Conservation (phyloP, 805 yeast species). For the Kodamaea restingae region DNA sequence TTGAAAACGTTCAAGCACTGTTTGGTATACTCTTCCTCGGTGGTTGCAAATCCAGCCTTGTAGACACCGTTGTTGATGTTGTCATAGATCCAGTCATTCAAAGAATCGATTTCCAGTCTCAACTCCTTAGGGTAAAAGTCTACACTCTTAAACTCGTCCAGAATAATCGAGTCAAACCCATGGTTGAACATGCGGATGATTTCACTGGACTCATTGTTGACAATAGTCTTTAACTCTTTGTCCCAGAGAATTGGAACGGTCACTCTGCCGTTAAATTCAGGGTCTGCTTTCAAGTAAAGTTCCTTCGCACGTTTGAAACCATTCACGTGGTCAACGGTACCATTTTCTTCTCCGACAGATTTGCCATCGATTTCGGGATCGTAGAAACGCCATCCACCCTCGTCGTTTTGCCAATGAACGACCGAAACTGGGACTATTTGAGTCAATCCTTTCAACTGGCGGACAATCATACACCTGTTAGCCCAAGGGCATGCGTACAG, state of each 20-base stretch:
- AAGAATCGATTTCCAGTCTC: conserved; percentile 59
- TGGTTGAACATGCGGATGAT: conserved; percentile 79
- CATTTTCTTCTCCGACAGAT: conserved; percentile 48
- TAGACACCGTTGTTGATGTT: conserved; percentile 90
- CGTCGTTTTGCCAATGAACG: conserved; percentile 89
- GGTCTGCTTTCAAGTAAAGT: conserved; percentile 69
- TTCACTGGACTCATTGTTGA: conserved; percentile 87
- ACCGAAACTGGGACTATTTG: conserved; percentile 63
- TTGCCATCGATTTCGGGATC: conserved; percentile 39
- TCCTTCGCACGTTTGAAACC: conserved; percentile 60
- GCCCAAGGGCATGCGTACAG: conserved; percentile 97
- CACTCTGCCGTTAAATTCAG: conserved; percentile 74
- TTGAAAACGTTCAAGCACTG: conserved; percentile 61
- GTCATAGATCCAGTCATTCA: conserved; percentile 80
- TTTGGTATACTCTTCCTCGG: conserved; percentile 74
- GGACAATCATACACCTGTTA: conserved; percentile 71
- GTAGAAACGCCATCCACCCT: conserved; percentile 84
- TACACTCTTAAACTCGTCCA: conserved; percentile 43
- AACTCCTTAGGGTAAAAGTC: conserved; percentile 61
- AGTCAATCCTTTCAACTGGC: conserved; percentile 66
- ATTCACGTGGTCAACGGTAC: conserved; percentile 46
- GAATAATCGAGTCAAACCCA: conserved; percentile 61
- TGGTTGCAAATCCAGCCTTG: conserved; percentile 85
- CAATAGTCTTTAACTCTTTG: conserved; percentile 74
- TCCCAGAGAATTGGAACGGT: conserved; percentile 97